A percentile compares a stretch with the other conserved stretches of the same genome.
Conservation (phyloP, 805 yeast species). For the Wickerhamomyces bisporus region DNA sequence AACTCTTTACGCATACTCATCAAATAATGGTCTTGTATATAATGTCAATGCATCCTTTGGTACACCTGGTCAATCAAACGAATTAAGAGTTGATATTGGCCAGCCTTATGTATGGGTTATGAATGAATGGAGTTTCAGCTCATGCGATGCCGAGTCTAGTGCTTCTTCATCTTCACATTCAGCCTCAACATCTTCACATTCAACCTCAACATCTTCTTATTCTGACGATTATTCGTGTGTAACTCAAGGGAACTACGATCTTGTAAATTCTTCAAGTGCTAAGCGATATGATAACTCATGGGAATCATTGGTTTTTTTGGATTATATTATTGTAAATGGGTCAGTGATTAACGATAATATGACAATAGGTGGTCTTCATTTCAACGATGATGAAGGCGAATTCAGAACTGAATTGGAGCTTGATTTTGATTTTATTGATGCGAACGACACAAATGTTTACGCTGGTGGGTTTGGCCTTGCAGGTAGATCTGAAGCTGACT, state of each 20-base stretch:
- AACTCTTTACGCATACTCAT: conserved; percentile 6
- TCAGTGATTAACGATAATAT: conserved; percentile 11
- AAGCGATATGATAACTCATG: background rate
- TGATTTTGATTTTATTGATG: conserved; percentile 31
- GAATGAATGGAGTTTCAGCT: conserved; percentile 12
- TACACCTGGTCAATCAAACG: conserved; percentile 24
- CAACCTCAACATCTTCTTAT: background rate
- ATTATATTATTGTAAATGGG: conserved; percentile 17
- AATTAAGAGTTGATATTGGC: conserved; percentile 30
- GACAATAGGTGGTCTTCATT: background rate
- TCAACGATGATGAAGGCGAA: background rate
- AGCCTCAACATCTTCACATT: conserved; percentile 1
- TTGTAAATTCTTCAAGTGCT: conserved; percentile 5
- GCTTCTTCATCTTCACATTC: conserved; percentile 8
- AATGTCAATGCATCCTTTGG: conserved; percentile 30
- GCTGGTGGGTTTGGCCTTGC: conserved; percentile 45
- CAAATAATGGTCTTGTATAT: conserved; percentile 15
- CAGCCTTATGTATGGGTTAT: conserved; percentile 35
- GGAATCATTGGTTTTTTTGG: conserved; percentile 5
- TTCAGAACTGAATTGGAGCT: conserved; percentile 11
- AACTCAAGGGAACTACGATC: conserved; percentile 11
- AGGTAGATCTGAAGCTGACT: conserved; percentile 16
- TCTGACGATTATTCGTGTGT: conserved; percentile 7
- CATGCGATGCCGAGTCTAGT: too few species aligned
- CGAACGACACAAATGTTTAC: conserved; percentile 30